Evolutionary conservation across 192 early-diverging fungal genomes (phyloP).

Genomic region (Backusella westeae): DNA sequence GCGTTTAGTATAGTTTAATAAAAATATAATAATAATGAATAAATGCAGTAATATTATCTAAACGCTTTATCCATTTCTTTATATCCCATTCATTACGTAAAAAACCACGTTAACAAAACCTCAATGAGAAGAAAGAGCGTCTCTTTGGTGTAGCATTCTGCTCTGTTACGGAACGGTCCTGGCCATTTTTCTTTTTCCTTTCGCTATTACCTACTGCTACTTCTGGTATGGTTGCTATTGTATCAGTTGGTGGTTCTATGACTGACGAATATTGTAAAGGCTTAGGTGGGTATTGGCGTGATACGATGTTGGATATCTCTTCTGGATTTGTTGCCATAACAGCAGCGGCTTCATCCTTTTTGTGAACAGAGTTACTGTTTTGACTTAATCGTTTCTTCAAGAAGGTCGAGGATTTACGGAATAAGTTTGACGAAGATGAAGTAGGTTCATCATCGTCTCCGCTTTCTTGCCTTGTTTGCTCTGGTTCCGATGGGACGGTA

Average conservation of each 20-base stretch:
- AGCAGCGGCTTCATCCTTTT: slow-evolving; percentile 1
- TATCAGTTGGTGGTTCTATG: background rate
- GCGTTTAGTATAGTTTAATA: background rate
- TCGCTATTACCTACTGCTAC: background rate
- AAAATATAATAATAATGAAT: background rate
- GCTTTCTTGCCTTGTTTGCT: background rate
- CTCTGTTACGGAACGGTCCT: too few relatives aligned
- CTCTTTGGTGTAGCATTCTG: background rate
- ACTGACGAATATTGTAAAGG: slow-evolving; percentile 13
- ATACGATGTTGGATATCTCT: slow-evolving; percentile 1
- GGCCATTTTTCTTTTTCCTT: background rate
- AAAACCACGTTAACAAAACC: background rate
- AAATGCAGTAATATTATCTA: slow-evolving; percentile 1
- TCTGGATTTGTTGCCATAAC: background rate
- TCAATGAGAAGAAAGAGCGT: slow-evolving; percentile 11
- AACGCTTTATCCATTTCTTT: background rate
- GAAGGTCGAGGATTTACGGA: slow-evolving; percentile 10
- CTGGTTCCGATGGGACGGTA: background rate
- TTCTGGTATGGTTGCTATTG: background rate
- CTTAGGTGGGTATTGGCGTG: slow-evolving; percentile 12
- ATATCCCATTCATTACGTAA: background rate
- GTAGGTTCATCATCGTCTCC: background rate
- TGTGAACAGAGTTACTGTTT: background rate
- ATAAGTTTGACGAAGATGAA: slow-evolving; percentile 1
- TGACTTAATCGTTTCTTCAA: slow-evolving; percentile 11